Conservation (phyloP, 2,329 filamentous ascomycete genomes). For the Nectriaceae sp. region DNA sequence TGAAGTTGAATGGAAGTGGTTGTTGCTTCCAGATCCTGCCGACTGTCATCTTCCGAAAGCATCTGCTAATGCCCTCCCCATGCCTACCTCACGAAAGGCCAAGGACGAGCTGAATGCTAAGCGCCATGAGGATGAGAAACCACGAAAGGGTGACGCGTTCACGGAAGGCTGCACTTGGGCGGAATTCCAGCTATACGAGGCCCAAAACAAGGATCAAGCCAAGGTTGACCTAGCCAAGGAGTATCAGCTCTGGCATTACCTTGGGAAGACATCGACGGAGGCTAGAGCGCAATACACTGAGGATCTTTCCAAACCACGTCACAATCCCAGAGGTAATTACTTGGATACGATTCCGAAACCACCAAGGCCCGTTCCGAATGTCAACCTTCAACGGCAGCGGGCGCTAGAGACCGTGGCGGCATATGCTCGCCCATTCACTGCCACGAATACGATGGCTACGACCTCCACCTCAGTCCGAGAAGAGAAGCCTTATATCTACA, state of each 20-base stretch:
- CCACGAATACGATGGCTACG: neutral
- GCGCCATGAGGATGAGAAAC: constrained; percentile 61
- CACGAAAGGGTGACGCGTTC: constrained; percentile 67
- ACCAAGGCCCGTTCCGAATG: constrained; percentile 36
- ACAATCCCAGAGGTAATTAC: constrained; percentile 73
- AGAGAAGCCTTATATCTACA: constrained; percentile 56
- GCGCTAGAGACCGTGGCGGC: constrained; percentile 26
- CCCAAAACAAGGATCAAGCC: constrained; percentile 60
- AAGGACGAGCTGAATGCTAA: constrained; percentile 70
- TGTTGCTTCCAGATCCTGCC: constrained; percentile 70
- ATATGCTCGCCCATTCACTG: constrained; percentile 12
- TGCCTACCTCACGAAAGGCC: constrained; percentile 64
- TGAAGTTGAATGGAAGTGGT: constrained; percentile 84
- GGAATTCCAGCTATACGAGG: constrained; percentile 72
- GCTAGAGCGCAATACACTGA: constrained; percentile 90
- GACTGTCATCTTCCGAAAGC: constrained; percentile 75
- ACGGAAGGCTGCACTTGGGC: constrained; percentile 72
- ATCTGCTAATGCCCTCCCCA: constrained; percentile 69
- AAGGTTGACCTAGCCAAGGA: constrained; percentile 73
- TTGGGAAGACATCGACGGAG: constrained; percentile 85
- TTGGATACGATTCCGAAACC: constrained; percentile 67
- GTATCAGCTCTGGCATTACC: constrained; percentile 84
- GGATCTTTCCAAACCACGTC: constrained; percentile 58
- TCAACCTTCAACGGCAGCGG: constrained; percentile 24
- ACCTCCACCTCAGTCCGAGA: constrained; percentile 13